phyloP scores from a whole-genome alignment of 2,329 filamentous ascomycete species.

The Beauveria scarabaeidicola region DNA sequence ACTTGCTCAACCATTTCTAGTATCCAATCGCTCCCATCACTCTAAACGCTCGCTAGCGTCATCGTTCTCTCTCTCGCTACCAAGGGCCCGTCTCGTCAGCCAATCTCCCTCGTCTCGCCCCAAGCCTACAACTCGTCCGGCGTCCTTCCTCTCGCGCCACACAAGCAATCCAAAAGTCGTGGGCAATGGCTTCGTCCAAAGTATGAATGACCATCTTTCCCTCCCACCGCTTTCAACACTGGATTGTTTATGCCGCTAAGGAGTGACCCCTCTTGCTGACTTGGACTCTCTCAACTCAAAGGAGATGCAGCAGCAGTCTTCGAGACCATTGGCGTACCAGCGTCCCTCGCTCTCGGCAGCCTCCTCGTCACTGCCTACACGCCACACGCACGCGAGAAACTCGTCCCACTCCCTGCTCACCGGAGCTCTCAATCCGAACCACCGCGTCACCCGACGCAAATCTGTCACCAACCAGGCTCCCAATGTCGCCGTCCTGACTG shows the following conservation, averaged over 20 bases:
- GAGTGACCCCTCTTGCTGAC: conserved; percentile 21
- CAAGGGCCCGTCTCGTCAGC: conserved; percentile 4
- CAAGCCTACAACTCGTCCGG: neutral
- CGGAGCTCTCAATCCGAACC: conserved; percentile 66
- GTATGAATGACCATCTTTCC: conserved; percentile 30
- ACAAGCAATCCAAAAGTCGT: conserved; percentile 26
- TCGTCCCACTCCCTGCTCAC: conserved; percentile 77
- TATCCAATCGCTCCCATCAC: neutral
- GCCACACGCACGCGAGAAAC: conserved; percentile 60
- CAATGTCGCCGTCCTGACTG: conserved; percentile 68
- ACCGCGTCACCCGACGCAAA: conserved; percentile 87
- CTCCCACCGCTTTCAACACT: conserved; percentile 11
- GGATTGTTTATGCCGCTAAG: conserved; percentile 18
- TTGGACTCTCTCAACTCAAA: conserved; percentile 28
- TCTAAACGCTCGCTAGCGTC: conserved; percentile 5
- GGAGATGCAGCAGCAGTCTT: conserved; percentile 57
- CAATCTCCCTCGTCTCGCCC: neutral
- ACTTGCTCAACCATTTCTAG: conserved; percentile 2
- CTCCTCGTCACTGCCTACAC: conserved; percentile 48
- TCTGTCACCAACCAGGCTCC: conserved; percentile 71
- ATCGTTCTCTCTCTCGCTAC: conserved; percentile 1
- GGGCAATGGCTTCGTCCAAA: conserved; percentile 55
- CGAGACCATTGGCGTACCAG: conserved; percentile 58
- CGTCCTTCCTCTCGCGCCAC: conserved; percentile 23
- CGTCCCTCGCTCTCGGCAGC: conserved; percentile 51